Conservation (phyloP, 1,284 basidiomycete species). For the Porogramme epimiltina region DNA sequence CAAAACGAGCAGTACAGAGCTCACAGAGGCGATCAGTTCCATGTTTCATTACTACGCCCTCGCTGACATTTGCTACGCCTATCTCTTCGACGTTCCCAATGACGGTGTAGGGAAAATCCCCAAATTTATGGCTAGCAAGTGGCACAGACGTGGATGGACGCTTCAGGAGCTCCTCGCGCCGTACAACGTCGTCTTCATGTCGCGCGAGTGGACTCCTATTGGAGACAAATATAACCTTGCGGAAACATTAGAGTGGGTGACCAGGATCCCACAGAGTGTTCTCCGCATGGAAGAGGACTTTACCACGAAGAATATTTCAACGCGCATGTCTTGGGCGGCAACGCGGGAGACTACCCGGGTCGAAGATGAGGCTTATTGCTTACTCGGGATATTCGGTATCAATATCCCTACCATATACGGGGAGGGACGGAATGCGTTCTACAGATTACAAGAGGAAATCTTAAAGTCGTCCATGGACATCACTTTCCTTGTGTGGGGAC, state of each 20-base stretch:
- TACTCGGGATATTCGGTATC: background rate
- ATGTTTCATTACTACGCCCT: constrained; percentile 1
- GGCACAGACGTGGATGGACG: constrained; percentile 1
- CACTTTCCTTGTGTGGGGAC: too few relatives aligned
- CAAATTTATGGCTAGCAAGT: background rate
- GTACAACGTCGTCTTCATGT: background rate
- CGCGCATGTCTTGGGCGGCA: background rate
- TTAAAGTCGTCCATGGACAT: too few relatives aligned
- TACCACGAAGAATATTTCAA: background rate
- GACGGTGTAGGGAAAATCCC: background rate
- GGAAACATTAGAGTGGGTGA: background rate
- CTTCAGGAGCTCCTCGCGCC: constrained; percentile 1
- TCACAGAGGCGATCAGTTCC: constrained; percentile 1
- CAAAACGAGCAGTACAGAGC: constrained; percentile 2
- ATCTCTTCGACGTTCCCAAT: background rate
- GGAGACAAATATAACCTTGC: background rate
- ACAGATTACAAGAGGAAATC: background rate
- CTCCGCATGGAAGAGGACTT: background rate
- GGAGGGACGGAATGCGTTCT: background rate
- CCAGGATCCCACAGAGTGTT: background rate
- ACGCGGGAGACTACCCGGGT: background rate
- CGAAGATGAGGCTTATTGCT: constrained; percentile 1
- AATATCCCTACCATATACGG: background rate
- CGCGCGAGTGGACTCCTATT: background rate
- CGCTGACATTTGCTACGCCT: constrained; percentile 1